Conservation (phyloP, 2,329 filamentous ascomycete genomes). For the Cyphellophora attinorum region DNA sequence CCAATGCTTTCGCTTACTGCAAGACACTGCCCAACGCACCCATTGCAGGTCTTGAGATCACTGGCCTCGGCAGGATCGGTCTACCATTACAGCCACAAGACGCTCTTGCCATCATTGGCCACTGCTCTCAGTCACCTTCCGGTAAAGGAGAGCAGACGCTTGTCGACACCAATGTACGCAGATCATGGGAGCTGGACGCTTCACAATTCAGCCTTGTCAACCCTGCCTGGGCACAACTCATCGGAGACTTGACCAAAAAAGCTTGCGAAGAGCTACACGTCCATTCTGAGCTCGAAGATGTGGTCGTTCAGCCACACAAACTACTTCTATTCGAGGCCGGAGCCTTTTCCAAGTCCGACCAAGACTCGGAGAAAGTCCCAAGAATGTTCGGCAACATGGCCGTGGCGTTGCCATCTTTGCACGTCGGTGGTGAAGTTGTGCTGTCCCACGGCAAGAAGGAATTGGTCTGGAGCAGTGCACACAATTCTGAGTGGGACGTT, state of each 20-base stretch:
- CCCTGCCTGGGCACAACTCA: conserved; percentile 23
- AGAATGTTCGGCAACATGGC: conserved; percentile 44
- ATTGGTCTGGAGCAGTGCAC: conserved; percentile 22
- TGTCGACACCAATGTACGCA: conserved; percentile 31
- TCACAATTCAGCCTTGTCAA: conserved; percentile 29
- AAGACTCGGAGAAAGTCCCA: conserved; percentile 37
- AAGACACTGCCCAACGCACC: too few relatives aligned
- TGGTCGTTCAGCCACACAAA: conserved; percentile 33
- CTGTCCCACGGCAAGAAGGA: conserved; percentile 28
- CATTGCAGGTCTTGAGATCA: too few relatives aligned
- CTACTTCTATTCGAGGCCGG: conserved; percentile 42
- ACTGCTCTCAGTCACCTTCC: conserved; percentile 21
- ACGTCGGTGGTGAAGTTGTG: conserved; percentile 38
- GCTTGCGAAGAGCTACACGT: conserved; percentile 6
- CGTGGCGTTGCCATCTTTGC: conserved; percentile 38
- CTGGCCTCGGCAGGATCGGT: conserved; percentile 9
- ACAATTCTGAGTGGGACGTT: conserved; percentile 20
- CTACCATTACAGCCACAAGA: conserved; percentile 13
- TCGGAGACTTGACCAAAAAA: conserved; percentile 2
- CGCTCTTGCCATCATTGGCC: conserved; percentile 14
- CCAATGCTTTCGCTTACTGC: conserved; percentile 10
- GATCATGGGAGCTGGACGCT: conserved; percentile 35
- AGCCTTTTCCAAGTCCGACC: conserved; percentile 39
- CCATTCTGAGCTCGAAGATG: conserved; percentile 19
- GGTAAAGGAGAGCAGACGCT: conserved; percentile 31